phyloP scores from a whole-genome alignment of 345 rosid species.

The Pseudoturritis turrita region DNA sequence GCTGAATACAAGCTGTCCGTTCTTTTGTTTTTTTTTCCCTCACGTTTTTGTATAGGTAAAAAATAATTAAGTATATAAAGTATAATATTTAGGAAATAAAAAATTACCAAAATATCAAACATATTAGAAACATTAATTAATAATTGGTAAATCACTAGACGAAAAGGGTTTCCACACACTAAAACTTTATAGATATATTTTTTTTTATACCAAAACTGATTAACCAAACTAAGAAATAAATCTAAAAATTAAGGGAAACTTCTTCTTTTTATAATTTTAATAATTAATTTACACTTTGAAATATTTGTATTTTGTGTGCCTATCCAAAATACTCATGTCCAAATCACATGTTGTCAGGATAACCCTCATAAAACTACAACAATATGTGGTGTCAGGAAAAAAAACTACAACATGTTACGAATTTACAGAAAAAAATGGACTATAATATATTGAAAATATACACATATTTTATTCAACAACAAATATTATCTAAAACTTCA shows the following conservation, averaged over 20 bases:
- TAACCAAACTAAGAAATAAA: background rate
- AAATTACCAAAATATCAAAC: background rate
- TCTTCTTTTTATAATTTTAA: no score
- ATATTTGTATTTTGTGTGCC: no score
- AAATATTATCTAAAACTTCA: no score
- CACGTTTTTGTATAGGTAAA: background rate
- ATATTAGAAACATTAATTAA: background rate
- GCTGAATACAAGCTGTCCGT: background rate
- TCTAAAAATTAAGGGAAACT: no score
- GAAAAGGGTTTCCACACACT: no score
- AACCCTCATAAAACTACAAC: background rate
- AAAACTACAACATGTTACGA: no score
- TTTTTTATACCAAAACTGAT: background rate
- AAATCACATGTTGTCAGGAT: background rate
- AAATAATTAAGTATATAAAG: background rate
- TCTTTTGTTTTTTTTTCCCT: background rate
- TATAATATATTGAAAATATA: no score
- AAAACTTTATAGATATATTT: background rate
- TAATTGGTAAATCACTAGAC: no score
- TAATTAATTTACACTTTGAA: no score
- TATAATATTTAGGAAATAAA: background rate
- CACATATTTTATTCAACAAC: no score
- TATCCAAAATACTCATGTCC: background rate
- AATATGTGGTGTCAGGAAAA: no score
- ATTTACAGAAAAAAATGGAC: background rate